These are phyloP conservation scores for Bolboschoenus planiculmis DNA, from an alignment of 176 grass and related monocot genomes.

Conservation along the genomic window DNA sequence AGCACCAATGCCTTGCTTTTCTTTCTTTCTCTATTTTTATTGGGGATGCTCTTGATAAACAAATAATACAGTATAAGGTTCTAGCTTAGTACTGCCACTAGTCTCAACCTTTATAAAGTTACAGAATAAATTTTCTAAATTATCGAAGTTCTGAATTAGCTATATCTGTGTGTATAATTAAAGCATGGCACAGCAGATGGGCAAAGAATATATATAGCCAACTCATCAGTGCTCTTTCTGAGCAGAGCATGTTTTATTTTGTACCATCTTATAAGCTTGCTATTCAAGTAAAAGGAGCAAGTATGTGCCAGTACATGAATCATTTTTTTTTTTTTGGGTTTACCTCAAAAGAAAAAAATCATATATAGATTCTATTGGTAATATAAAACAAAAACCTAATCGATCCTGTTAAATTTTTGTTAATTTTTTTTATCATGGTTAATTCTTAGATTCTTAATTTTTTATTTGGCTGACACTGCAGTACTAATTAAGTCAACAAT, in stretches of 20 bases:
- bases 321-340: background rate
- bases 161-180: background rate
- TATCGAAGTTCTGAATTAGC: background rate
- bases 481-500: background rate
- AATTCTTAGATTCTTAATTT: background rate
- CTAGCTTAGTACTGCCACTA: background rate
- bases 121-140: background rate
- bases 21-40: background rate
- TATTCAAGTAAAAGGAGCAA: background rate
- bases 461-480: background rate
- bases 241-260: constrained; percentile 2
- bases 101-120: background rate
- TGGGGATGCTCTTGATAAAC: background rate
- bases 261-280: background rate
- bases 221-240: background rate
- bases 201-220: background rate
- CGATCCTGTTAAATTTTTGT: background rate
- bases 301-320: background rate
- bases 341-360: background rate
- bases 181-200: background rate
- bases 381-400: background rate
- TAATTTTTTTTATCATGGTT: background rate
- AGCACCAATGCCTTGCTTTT: background rate
- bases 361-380: background rate
- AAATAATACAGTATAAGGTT: background rate